phyloP scores from a whole-genome alignment of 2,329 filamentous ascomycete genomes.

The Hypocreales sp. region DNA sequence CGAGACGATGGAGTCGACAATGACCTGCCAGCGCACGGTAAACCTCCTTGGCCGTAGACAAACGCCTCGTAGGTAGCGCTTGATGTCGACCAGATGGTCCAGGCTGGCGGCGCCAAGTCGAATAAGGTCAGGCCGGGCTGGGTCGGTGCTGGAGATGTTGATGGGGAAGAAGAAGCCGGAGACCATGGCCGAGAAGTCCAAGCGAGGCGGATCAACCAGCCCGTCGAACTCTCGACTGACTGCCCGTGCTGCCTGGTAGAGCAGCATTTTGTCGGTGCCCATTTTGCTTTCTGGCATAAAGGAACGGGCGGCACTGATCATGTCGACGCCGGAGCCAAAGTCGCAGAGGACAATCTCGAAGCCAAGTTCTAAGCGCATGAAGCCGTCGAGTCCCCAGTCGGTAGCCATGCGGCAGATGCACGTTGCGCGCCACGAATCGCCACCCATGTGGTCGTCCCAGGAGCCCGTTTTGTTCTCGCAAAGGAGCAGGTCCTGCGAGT shows the following conservation, averaged over 20 bases:
- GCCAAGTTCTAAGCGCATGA: slow-evolving; percentile 53
- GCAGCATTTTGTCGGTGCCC: slow-evolving; percentile 10
- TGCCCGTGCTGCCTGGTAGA: slow-evolving; percentile 25
- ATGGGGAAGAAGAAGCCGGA: slow-evolving; percentile 34
- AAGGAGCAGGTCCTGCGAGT: slow-evolving; percentile 49
- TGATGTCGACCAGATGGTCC: slow-evolving; percentile 18
- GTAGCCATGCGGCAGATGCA: slow-evolving; percentile 38
- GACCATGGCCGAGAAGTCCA: slow-evolving; percentile 36
- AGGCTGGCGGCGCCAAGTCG: slow-evolving; percentile 13
- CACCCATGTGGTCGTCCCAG: slow-evolving; percentile 9
- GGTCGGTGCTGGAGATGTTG: slow-evolving; percentile 28
- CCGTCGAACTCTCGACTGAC: slow-evolving; percentile 28
- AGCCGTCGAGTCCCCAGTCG: slow-evolving; percentile 44
- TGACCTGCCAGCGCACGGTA: slow-evolving; percentile 45
- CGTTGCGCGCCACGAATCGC: slow-evolving; percentile 35
- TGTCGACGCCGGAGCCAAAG: slow-evolving; percentile 30
- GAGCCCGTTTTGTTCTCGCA: slow-evolving; percentile 18
- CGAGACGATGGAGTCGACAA: slow-evolving; percentile 48
- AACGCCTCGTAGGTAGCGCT: slow-evolving; percentile 27
- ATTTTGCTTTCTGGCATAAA: too few relatives aligned
- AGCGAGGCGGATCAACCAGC: slow-evolving; percentile 22
- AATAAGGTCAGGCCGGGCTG: slow-evolving; percentile 15
- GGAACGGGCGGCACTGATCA: too few relatives aligned
- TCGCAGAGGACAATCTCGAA: slow-evolving; percentile 58
- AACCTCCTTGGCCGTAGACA: slow-evolving; percentile 16